Conservation (phyloP, 208 protist genomes). For the Crithidia acanthocephali region DNA sequence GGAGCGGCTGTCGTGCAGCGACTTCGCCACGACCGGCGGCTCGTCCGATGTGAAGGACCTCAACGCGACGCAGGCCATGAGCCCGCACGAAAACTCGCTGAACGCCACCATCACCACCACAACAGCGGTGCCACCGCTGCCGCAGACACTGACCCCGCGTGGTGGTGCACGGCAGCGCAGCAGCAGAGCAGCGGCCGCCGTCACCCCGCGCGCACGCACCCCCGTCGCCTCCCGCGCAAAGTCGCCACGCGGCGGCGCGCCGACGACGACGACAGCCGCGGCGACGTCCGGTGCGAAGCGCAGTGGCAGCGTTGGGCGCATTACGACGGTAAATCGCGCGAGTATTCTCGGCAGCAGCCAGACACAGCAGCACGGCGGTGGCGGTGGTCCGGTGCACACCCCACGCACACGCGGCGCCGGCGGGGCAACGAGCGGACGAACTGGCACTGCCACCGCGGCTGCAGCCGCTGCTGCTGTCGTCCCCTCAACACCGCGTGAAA, state of each 20-base stretch:
- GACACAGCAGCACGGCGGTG: not conserved
- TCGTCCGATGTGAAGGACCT: conserved; percentile 10
- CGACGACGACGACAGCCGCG: not conserved
- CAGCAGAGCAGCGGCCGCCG: conserved; percentile 4
- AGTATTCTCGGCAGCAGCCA: conserved; percentile 28
- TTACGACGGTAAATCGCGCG: conserved; percentile 39
- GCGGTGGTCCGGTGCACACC: conserved; percentile 13
- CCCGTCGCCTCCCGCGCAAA: conserved; percentile 14
- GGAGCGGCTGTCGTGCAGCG: conserved; percentile 8
- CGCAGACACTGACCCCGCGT: conserved; percentile 13
- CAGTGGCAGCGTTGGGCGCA: conserved; percentile 41
- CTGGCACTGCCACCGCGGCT: not conserved
- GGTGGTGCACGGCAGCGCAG: conserved; percentile 14
- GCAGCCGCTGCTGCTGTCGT: not conserved
- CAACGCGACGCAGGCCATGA: not conserved
- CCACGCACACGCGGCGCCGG: conserved; percentile 5
- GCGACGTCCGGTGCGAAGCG: conserved; percentile 23
- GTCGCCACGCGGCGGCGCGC: conserved; percentile 11
- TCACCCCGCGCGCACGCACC: conserved; percentile 18
- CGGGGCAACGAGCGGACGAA: conserved; percentile 7
- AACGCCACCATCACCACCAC: conserved; percentile 1
- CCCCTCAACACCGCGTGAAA: conserved; percentile 4
- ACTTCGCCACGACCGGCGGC: not conserved
- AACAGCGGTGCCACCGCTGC: not conserved
- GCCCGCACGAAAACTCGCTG: not conserved